These are phyloP conservation scores for Gyrodon lividus DNA, from an alignment of 768 basidiomycete genomes.

Conservation along the genomic window DNA sequence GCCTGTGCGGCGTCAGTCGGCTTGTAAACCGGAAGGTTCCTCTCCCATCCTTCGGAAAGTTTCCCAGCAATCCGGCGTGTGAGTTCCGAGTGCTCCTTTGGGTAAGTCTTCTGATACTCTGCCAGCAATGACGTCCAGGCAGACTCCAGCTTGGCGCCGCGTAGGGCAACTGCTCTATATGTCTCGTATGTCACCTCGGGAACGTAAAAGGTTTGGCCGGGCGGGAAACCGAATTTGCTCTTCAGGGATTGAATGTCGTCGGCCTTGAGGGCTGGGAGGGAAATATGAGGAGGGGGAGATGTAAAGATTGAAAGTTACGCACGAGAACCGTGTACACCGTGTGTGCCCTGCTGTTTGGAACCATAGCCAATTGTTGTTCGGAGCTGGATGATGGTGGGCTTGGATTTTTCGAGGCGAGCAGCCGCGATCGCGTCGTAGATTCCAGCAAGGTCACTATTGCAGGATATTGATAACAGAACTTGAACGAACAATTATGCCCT, in stretches of 20 bases:
- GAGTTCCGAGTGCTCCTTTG: slow-evolving; percentile 83
- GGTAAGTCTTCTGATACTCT: slow-evolving; percentile 74
- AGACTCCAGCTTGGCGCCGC: slow-evolving; percentile 71
- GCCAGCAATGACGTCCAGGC: slow-evolving; percentile 72
- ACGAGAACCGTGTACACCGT: slow-evolving; percentile 94
- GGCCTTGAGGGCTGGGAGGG: slow-evolving; percentile 73
- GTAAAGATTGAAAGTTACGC: slow-evolving; percentile 35
- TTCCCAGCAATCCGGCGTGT: slow-evolving; percentile 79
- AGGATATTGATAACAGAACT: slow-evolving; percentile 9
- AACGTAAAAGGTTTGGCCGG: slow-evolving; percentile 75
- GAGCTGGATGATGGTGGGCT: slow-evolving; percentile 85
- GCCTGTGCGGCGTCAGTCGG: slow-evolving; percentile 81
- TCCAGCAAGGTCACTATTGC: slow-evolving; percentile 64
- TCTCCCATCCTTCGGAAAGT: slow-evolving; percentile 87
- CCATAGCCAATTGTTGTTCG: slow-evolving; percentile 93
- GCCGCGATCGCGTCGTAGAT: slow-evolving; percentile 80
- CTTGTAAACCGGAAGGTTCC: slow-evolving; percentile 81
- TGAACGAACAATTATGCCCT: slow-evolving; percentile 10
- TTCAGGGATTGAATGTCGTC: slow-evolving; percentile 87
- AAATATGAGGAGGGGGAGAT: slow-evolving; percentile 4
- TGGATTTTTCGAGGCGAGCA: slow-evolving; percentile 71
- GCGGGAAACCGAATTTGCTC: slow-evolving; percentile 78
- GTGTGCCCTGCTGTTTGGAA: slow-evolving; percentile 89
- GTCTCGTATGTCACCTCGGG: slow-evolving; percentile 68
- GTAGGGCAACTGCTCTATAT: slow-evolving; percentile 65